Evolutionary conservation across 257 asterid genomes (phyloP).

Genomic region (Penstemon newberryi): DNA sequence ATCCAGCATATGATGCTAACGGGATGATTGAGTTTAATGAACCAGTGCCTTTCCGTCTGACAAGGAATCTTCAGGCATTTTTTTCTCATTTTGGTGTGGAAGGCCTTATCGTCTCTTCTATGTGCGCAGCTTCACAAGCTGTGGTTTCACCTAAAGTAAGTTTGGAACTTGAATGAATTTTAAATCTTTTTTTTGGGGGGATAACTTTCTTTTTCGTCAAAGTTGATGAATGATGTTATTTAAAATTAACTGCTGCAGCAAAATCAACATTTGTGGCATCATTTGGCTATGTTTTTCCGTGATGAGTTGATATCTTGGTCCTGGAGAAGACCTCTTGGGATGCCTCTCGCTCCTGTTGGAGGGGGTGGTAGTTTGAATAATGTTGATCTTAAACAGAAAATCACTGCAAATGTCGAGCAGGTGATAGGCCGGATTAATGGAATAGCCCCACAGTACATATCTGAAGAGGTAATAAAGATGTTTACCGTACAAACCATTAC

Average conservation of each 20-base stretch:
- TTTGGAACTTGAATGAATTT: neutral
- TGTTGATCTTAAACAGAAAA: conserved; percentile 81
- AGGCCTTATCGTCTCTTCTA: conserved; percentile 89
- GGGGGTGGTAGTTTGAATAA: conserved; percentile 72
- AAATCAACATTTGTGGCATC: conserved; percentile 96
- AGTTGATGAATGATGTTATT: conserved; percentile 22
- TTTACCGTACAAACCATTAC: neutral
- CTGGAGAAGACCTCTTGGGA: conserved; percentile 94
- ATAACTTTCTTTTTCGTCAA: neutral
- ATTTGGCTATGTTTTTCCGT: conserved; percentile 98
- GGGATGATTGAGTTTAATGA: conserved; percentile 97
- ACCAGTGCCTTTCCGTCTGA: conserved; percentile 95
- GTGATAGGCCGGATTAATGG: conserved; percentile 76
- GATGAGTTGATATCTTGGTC: conserved; percentile 98
- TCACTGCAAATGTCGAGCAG: conserved; percentile 79
- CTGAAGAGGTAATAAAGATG: conserved; percentile 74
- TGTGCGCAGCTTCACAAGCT: conserved; percentile 98
- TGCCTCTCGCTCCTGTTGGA: conserved; percentile 69
- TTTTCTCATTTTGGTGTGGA: conserved; percentile 98
- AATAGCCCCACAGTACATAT: conserved; percentile 81
- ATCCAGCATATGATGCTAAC: conserved; percentile 92
- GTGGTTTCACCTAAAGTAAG: conserved; percentile 96
- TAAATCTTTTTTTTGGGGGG: too few species aligned
- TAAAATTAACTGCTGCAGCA: conserved; percentile 60
- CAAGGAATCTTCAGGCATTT: conserved; percentile 92